phyloP scores from a whole-genome alignment of 768 basidiomycete species.

The Termitomyces sp. region DNA sequence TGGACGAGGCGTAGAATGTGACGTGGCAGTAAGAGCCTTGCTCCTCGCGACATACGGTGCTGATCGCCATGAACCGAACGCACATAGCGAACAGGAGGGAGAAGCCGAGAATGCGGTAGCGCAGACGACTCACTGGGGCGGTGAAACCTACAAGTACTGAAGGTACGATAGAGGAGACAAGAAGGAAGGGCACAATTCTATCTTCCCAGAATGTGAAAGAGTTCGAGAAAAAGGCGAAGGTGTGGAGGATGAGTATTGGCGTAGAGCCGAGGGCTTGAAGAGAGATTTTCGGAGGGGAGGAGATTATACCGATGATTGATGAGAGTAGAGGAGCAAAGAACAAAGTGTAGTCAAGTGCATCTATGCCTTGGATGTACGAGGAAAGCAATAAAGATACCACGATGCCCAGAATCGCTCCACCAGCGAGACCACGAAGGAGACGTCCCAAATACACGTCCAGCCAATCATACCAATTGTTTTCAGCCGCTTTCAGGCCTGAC shows the following conservation, averaged over 20 bases:
- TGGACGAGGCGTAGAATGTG: slow-evolving; percentile 81
- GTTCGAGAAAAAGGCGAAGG: slow-evolving; percentile 82
- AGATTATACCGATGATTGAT: slow-evolving; percentile 39
- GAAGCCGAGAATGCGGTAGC: slow-evolving; percentile 73
- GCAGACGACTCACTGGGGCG: slow-evolving; percentile 67
- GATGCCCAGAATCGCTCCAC: slow-evolving; percentile 35
- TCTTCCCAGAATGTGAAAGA: slow-evolving; percentile 99
- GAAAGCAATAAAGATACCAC: slow-evolving; percentile 27
- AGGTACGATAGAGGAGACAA: slow-evolving; percentile 60
- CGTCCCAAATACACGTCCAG: slow-evolving; percentile 26
- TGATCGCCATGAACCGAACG: slow-evolving; percentile 72
- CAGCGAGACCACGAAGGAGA: slow-evolving; percentile 31
- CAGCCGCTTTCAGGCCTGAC: slow-evolving; percentile 36
- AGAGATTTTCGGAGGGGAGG: slow-evolving; percentile 33
- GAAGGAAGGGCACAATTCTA: slow-evolving; percentile 70
- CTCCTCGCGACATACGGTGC: slow-evolving; percentile 93
- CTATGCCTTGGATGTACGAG: slow-evolving; percentile 40
- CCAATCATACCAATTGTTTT: slow-evolving; percentile 42
- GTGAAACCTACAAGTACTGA: slow-evolving; percentile 58
- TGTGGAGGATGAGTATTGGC: slow-evolving; percentile 60
- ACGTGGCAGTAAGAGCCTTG: slow-evolving; percentile 87
- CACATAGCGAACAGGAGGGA: slow-evolving; percentile 61
- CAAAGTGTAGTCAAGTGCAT: slow-evolving; percentile 44
- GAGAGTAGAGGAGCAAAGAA: slow-evolving; percentile 49
- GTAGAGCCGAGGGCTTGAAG: slow-evolving; percentile 24